Percentiles rank a stretch among this genome's conserved stretches.
Conservation (phyloP, 257 asterid species). For the Petunia axillaris region DNA sequence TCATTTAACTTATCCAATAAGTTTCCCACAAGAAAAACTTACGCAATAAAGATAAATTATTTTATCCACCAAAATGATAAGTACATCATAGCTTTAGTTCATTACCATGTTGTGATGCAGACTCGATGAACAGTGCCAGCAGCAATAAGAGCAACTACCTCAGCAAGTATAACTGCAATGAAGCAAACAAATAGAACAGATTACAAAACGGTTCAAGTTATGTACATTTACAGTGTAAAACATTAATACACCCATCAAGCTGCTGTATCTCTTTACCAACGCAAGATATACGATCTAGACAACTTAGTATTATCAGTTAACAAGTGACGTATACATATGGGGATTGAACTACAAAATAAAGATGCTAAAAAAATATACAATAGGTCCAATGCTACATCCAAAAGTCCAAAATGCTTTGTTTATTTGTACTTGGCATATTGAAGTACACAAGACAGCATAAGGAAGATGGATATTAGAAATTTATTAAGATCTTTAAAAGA, state of each 20-base stretch:
- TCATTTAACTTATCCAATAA: no score
- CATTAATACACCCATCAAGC: background rate
- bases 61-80: background rate
- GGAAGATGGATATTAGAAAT: background rate
- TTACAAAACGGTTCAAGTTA: no score
- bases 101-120: conserved; percentile 96
- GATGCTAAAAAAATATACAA: conserved; percentile 1
- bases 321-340: background rate
- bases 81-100: conserved; percentile 1
- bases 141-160: conserved; percentile 80
- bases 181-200: conserved; percentile 29
- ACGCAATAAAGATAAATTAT: background rate
- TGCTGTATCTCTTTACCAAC: conserved; percentile 16
- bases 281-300: background rate
- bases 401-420: background rate
- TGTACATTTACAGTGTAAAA: background rate
- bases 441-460: background rate
- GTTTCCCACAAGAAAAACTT: no score
- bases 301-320: background rate
- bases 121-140: conserved; percentile 96
- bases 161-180: conserved; percentile 77
- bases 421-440: background rate
- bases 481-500: conserved; percentile 10
- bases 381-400: conserved; percentile 16
- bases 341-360: background rate